A percentile compares a stretch with the other conserved stretches of the same genome.
Conservation (phyloP, 345 rosid genomes). For the Abelmoschus esculentus region DNA sequence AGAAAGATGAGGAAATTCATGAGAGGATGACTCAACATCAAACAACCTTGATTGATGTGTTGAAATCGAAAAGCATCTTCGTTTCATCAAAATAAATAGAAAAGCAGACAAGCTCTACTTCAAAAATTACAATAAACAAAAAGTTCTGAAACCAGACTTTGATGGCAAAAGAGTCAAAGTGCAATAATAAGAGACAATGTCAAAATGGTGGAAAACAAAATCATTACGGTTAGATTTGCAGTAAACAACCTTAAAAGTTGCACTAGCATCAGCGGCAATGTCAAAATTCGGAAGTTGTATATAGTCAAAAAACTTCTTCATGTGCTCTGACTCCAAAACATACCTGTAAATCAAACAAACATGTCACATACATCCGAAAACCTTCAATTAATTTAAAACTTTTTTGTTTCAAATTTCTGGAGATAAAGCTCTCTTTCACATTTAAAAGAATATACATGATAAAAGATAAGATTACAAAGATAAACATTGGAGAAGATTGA, state of each 20-base stretch:
- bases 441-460: not conserved
- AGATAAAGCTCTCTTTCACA: not conserved
- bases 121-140: not conserved
- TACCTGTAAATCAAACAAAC: slow-evolving; percentile 41
- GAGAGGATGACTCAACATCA: not conserved
- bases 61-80: not conserved
- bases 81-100: not conserved
- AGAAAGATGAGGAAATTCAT: not conserved
- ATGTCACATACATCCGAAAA: not conserved
- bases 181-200: not conserved
- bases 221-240: not conserved
- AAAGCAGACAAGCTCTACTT: slow-evolving; percentile 2
- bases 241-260: slow-evolving; percentile 77
- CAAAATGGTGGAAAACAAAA: slow-evolving; percentile 9
- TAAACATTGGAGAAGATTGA: not conserved
- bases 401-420: not conserved
- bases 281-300: slow-evolving; percentile 97
- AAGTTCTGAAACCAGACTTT: not conserved
- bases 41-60: not conserved
- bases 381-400: slow-evolving; percentile 5
- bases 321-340: slow-evolving; percentile 75
- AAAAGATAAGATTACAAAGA: not conserved
- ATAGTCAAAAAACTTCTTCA: slow-evolving; percentile 86
- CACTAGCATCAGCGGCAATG: slow-evolving; percentile 97
- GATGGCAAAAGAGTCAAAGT: not conserved